Conservation (phyloP, 192 early-diverging fungal genomes). For the Coemansia sp. region DNA sequence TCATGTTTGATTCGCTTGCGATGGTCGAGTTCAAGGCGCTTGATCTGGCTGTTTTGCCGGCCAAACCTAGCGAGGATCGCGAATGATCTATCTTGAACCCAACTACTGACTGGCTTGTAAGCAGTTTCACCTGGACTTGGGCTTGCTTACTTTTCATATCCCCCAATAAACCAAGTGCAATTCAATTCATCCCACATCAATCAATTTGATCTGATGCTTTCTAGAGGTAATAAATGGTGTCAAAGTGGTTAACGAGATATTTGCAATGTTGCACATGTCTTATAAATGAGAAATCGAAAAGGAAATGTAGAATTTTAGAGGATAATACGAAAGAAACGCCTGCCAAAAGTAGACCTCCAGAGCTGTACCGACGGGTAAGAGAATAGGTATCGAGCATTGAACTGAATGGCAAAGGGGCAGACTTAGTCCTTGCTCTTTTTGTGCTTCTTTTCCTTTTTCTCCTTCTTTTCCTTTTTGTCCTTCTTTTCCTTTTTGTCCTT, state of each 20-base stretch:
- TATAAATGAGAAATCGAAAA: neutral
- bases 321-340: neutral
- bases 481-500: conserved; percentile 45
- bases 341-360: neutral
- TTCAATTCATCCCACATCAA: too few species aligned
- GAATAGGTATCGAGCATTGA: neutral
- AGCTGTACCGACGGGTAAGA: neutral
- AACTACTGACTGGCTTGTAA: too few species aligned
- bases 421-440: conserved; percentile 45
- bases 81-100: conserved; percentile 11
- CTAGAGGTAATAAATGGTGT: too few species aligned
- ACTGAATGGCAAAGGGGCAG: neutral
- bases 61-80: conserved; percentile 40
- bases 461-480: conserved; percentile 38
- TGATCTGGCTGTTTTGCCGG: conserved; percentile 44
- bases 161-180: too few species aligned
- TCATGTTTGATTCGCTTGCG: conserved; percentile 73
- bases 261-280: neutral
- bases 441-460: conserved; percentile 39
- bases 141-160: too few species aligned
- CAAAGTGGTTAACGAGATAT: too few species aligned
- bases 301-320: neutral
- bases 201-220: too few species aligned
- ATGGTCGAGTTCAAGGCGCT: conserved; percentile 64
- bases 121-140: too few species aligned